Percentiles rank a stretch among this genome's conserved stretches.
These are phyloP conservation scores for Dentipellis fragilis DNA, from an alignment of 768 basidiomycete genomes.

Conservation along the genomic window DNA sequence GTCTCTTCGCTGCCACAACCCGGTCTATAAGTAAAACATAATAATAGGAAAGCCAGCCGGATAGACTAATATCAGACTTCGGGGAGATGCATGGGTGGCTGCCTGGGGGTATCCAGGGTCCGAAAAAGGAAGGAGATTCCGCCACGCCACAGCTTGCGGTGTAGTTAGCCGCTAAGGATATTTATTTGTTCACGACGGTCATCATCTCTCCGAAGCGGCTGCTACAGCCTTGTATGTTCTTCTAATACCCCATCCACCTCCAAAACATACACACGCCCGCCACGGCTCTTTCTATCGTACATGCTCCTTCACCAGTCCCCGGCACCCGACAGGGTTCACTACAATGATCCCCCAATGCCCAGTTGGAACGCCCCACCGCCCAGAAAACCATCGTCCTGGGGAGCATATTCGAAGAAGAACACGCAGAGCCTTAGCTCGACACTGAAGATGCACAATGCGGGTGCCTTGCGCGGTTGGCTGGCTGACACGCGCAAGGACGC, in stretches of 20 bases:
- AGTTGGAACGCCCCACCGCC: slow-evolving; percentile 6
- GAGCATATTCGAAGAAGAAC: slow-evolving; percentile 10
- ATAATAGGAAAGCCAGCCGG: too few species aligned
- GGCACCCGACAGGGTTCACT: not conserved
- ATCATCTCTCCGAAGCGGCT: not conserved
- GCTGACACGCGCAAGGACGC: slow-evolving; percentile 3
- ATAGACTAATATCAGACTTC: too few species aligned
- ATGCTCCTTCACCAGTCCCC: not conserved
- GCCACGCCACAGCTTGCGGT: not conserved
- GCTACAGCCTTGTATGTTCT: not conserved
- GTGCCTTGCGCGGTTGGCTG: slow-evolving; percentile 6
- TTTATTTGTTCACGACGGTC: not conserved
- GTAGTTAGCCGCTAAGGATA: not conserved
- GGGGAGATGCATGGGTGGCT: too few species aligned
- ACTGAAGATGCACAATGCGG: slow-evolving; percentile 4
- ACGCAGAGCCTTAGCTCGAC: slow-evolving; percentile 11
- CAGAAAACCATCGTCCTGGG: slow-evolving; percentile 3
- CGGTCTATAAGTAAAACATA: too few species aligned
- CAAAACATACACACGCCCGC: not conserved
- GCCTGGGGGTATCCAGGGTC: too few species aligned
- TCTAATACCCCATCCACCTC: not conserved
- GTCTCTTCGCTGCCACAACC: too few species aligned
- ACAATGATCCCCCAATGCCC: not conserved
- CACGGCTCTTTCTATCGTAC: not conserved
- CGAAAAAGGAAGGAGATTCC: not conserved